Conservation (phyloP, 2,329 filamentous ascomycete genomes). For the Aspergillus oerlinghausenensis region DNA sequence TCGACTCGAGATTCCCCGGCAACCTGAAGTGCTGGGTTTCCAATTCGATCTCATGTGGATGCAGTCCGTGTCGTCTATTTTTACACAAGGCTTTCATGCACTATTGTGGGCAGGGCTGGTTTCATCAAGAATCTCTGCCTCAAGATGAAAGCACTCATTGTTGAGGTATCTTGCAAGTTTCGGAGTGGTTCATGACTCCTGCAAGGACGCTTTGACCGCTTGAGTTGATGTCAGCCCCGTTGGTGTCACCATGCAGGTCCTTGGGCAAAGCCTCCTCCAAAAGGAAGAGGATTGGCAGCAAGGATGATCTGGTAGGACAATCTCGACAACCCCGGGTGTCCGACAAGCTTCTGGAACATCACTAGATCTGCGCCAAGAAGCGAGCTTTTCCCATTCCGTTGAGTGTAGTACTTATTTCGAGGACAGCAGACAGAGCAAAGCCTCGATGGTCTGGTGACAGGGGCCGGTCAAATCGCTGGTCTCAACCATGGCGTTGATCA, state of each 20-base stretch:
- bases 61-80: neutral
- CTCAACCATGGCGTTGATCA: neutral
- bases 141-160: neutral
- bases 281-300: conserved; percentile 8
- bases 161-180: neutral
- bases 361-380: conserved; percentile 5
- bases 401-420: neutral
- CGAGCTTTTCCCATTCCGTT: conserved; percentile 9
- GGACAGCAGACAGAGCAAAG: neutral
- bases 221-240: neutral
- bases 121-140: neutral
- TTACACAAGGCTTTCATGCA: neutral
- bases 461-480: neutral
- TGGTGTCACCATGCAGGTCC: neutral
- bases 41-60: neutral
- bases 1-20: neutral
- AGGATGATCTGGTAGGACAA: conserved; percentile 3
- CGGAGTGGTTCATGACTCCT: neutral
- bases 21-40: neutral
- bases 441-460: conserved; percentile 8
- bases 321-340: conserved; percentile 1
- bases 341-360: conserved; percentile 13
- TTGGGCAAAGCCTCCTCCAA: neutral
- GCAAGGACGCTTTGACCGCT: neutral
- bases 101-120: neutral